Evolutionary conservation across 805 yeast species (phyloP).

Genomic region (Kodamaea leandrae): DNA sequence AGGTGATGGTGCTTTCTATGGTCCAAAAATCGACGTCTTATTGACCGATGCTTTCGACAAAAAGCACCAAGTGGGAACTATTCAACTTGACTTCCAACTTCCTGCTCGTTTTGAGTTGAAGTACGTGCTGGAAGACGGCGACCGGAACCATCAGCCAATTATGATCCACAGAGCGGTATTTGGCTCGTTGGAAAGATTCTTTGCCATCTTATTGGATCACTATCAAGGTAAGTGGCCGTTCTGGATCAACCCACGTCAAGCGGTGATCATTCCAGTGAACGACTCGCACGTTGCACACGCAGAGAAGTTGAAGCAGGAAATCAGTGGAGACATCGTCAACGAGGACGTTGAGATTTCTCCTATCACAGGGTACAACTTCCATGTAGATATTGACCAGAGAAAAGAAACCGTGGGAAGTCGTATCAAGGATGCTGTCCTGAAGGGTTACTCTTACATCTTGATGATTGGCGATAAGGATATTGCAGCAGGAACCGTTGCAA

Average conservation of each 20-base stretch:
- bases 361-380: slow-evolving; percentile 57
- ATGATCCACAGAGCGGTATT: slow-evolving; percentile 94
- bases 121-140: slow-evolving; percentile 54
- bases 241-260: slow-evolving; percentile 94
- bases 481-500: slow-evolving; percentile 53
- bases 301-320: slow-evolving; percentile 37
- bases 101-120: slow-evolving; percentile 79
- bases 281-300: slow-evolving; percentile 59
- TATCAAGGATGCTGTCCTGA: slow-evolving; percentile 70
- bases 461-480: slow-evolving; percentile 87
- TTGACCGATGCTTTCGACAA: slow-evolving; percentile 78
- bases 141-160: slow-evolving; percentile 67
- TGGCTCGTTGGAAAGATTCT: slow-evolving; percentile 90
- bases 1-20: slow-evolving; percentile 98
- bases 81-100: slow-evolving; percentile 91
- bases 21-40: slow-evolving; percentile 90
- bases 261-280: slow-evolving; percentile 76
- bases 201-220: slow-evolving; percentile 88
- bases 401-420: slow-evolving; percentile 77
- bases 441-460: slow-evolving; percentile 77
- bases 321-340: slow-evolving; percentile 45
- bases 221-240: slow-evolving; percentile 95
- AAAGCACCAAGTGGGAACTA: slow-evolving; percentile 90
- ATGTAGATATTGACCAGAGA: slow-evolving; percentile 73
- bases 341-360: slow-evolving; percentile 45